Base-by-base conservation (phyloP, 2,329 filamentous ascomycete genomes). In the Rhynchosporium secalis region DNA sequence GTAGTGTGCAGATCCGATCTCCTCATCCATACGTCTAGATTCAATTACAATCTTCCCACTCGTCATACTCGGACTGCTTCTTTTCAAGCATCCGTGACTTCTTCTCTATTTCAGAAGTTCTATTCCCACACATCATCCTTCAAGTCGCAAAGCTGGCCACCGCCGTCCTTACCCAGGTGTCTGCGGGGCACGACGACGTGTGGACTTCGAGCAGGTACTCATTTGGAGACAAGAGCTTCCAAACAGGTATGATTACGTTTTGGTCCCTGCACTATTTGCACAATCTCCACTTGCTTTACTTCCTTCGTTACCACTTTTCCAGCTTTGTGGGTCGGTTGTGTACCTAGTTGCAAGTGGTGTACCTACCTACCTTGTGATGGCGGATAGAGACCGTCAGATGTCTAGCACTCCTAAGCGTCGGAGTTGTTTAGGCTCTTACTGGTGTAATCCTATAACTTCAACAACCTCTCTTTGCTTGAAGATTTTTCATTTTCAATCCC, bases 61-160 rank as follows among this genome's bases (percentile, higher is more conserved):
- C 9, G 13, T 20, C 7, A 8, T 20, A 12, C 36, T 36, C 26
- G 28, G 4, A 13, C 20, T 13, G 15, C 8, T 38, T 15, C 31
- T 7, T n/a, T n/a, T 15, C 33, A n/a, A 31, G 56, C 51, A 55
- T 43, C 36, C 57, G 31, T 47, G 47, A 31, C 20, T 31, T 51
- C 47, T 3, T 31, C 29, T 26, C n/a, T 7, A 40, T 29, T 45
- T 15, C 43, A 40, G 29, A 64, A 51, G 46, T 45, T 45, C 54
- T 58, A 55, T 48, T 60, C 64, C 58, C 20, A 54, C 36, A 29
- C 28, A 45, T 45, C 29, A 43, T 40, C 48, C 28, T 62, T 45
- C 15, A 65, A 67, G 51, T 61, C 67, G 66, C 66, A 67, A 71
- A 60, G 55, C 64, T 71, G 64, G 68, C 67, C 57, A 61, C 66